These are phyloP conservation scores for Erodium moschatum DNA, from an alignment of 441 rosid species.

Conservation along the genomic window DNA sequence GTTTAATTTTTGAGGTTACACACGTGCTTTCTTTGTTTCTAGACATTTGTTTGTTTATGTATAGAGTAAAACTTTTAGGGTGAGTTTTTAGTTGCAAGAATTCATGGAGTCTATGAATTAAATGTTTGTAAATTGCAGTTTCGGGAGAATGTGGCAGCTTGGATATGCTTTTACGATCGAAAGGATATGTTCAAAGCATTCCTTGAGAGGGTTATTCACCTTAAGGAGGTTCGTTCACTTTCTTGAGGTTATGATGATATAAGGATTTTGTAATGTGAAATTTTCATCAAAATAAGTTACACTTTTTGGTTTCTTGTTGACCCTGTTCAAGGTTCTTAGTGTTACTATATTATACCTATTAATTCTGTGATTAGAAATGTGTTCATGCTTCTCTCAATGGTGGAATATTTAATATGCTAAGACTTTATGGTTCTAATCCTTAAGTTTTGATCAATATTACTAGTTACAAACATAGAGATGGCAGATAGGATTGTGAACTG, in stretches of 20 bases:
- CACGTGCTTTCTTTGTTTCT: slow-evolving; percentile 2
- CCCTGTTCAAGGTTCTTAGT: slow-evolving; percentile 6
- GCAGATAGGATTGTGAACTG: background rate
- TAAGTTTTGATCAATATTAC: background rate
- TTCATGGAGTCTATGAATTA: slow-evolving; percentile 5
- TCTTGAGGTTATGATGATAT: slow-evolving; percentile 5
- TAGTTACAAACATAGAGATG: background rate
- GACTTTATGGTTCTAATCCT: background rate
- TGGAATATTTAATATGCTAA: background rate
- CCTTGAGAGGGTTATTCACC: slow-evolving; percentile 67
- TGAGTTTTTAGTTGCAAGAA: background rate
- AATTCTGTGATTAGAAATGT: background rate
- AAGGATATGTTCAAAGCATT: slow-evolving; percentile 63
- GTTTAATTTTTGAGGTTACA: background rate
- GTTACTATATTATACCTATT: slow-evolving; percentile 1
- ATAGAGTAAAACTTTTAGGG: background rate
- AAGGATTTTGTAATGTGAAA: background rate
- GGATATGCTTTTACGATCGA: slow-evolving; percentile 82
- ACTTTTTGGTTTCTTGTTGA: background rate
- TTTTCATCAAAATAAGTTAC: slow-evolving; percentile 1
- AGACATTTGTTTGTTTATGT: background rate
- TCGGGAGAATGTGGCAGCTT: slow-evolving; percentile 95
- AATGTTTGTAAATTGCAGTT: slow-evolving; percentile 44
- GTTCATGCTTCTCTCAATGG: background rate
- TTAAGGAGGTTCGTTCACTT: slow-evolving; percentile 69